phyloP scores from a whole-genome alignment of 2,329 filamentous ascomycete genomes.

The Fusarium cyanostomum region DNA sequence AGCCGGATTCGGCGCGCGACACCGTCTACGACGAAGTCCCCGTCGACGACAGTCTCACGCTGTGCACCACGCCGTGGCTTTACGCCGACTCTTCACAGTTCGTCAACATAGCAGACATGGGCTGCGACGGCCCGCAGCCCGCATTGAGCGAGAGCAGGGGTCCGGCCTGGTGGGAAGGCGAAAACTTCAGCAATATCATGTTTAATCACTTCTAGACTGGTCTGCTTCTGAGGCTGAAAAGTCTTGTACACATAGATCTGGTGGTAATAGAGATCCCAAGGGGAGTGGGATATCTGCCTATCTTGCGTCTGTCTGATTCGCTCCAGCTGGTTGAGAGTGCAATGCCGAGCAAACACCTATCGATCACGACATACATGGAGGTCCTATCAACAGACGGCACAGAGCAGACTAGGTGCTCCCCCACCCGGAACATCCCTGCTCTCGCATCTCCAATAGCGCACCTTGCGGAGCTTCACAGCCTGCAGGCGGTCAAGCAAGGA shows the following conservation, averaged over 20 bases:
- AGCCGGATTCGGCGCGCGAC: slow-evolving; percentile 37
- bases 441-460: neutral
- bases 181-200: slow-evolving; percentile 51
- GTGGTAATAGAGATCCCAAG: neutral
- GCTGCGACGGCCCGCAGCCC: slow-evolving; percentile 45
- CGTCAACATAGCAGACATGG: slow-evolving; percentile 50
- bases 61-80: slow-evolving; percentile 55
- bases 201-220: slow-evolving; percentile 50
- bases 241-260: neutral
- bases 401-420: neutral
- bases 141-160: slow-evolving; percentile 37
- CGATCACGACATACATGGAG: too few relatives aligned
- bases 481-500: neutral
- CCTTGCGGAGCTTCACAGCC: slow-evolving; percentile 12
- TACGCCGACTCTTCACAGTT: slow-evolving; percentile 55
- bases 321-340: too few relatives aligned
- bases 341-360: too few relatives aligned
- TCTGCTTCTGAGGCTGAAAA: slow-evolving; percentile 3
- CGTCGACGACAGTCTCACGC: slow-evolving; percentile 50
- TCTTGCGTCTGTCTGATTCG: neutral
- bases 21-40: slow-evolving; percentile 44
- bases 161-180: slow-evolving; percentile 54
- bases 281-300: neutral
- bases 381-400: too few relatives aligned
- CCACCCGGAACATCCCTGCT: slow-evolving; percentile 9